These are phyloP conservation scores for Rhynchospora breviuscula DNA, from an alignment of 176 grass and related monocot genomes.

Conservation along the genomic window DNA sequence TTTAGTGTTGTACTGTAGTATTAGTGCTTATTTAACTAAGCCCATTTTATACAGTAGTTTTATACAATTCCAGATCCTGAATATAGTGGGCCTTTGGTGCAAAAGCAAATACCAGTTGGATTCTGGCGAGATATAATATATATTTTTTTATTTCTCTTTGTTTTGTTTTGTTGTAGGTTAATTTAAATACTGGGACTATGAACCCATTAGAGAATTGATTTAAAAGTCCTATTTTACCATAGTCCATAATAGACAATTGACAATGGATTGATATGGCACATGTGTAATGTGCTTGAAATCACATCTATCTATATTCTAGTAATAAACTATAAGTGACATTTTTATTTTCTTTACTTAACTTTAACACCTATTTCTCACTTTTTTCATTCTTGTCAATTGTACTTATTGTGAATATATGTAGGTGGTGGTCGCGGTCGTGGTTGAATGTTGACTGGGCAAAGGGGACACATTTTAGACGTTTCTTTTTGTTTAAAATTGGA, in stretches of 20 bases:
- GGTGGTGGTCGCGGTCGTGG: constrained; percentile 77
- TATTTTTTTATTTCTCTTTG: too few species aligned
- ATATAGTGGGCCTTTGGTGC: background rate
- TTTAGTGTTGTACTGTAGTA: background rate
- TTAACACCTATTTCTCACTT: background rate
- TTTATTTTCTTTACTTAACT: background rate
- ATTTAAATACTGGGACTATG: background rate
- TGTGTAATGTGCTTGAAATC: background rate
- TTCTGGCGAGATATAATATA: background rate
- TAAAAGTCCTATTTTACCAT: background rate
- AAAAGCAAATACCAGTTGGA: background rate
- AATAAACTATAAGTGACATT: background rate
- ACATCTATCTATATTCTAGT: background rate
- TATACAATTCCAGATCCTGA: background rate
- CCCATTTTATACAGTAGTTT: background rate
- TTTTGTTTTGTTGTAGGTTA: background rate
- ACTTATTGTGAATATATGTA: constrained; percentile 8
- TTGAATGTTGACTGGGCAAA: constrained; percentile 23
- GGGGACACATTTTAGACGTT: constrained; percentile 29
- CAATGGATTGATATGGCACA: background rate
- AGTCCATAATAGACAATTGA: background rate
- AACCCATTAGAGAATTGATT: background rate
- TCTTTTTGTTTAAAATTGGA: constrained; percentile 40
- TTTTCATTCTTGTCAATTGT: background rate
- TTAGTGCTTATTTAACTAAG: background rate